A percentile compares a stretch with the other conserved stretches of the same genome.
These are phyloP conservation scores for Gremmenia infestans DNA, from an alignment of 2,329 filamentous ascomycete species.

Conservation along the genomic window DNA sequence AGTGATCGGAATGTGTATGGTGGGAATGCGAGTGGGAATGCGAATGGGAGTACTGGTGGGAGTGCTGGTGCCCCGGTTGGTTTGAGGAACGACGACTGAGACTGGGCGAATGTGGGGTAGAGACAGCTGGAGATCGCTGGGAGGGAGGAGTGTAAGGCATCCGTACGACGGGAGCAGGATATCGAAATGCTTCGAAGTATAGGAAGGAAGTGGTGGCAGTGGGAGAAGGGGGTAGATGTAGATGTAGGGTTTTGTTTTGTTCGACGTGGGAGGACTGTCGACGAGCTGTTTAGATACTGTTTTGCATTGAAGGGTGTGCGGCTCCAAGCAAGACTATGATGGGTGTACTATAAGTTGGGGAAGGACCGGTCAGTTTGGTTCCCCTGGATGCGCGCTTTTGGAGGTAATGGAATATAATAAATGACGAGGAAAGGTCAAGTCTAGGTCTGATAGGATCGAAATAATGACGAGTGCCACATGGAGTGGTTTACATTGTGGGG, in stretches of 20 bases:
- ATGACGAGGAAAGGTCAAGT: constrained; percentile 5
- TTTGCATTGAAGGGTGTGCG: constrained; percentile 18
- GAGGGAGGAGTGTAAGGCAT: constrained; percentile 89
- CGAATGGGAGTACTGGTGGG: neutral
- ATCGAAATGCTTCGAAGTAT: constrained; percentile 2
- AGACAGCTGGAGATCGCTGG: constrained; percentile 57
- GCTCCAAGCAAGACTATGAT: constrained; percentile 8
- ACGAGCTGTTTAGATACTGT: constrained; percentile 18
- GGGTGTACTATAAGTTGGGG: constrained; percentile 14
- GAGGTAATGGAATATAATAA: constrained; percentile 4
- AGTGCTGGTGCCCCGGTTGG: constrained; percentile 35
- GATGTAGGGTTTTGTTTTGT: neutral
- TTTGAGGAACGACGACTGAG: constrained; percentile 55
- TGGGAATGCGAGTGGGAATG: constrained; percentile 16
- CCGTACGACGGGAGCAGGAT: constrained; percentile 34
- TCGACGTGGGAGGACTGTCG: constrained; percentile 15
- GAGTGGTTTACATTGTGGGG: constrained; percentile 2
- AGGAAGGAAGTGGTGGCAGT: neutral
- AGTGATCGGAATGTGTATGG: neutral
- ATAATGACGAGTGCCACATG: neutral
- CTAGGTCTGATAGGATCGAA: constrained; percentile 1
- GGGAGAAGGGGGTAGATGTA: too few species aligned
- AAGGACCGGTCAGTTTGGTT: constrained; percentile 20
- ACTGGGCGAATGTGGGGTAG: constrained; percentile 51
- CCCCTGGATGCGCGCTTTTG: neutral